Conservation (phyloP, 495 filamentous ascomycete genomes). For the Penicillium cosmopolitanum region DNA sequence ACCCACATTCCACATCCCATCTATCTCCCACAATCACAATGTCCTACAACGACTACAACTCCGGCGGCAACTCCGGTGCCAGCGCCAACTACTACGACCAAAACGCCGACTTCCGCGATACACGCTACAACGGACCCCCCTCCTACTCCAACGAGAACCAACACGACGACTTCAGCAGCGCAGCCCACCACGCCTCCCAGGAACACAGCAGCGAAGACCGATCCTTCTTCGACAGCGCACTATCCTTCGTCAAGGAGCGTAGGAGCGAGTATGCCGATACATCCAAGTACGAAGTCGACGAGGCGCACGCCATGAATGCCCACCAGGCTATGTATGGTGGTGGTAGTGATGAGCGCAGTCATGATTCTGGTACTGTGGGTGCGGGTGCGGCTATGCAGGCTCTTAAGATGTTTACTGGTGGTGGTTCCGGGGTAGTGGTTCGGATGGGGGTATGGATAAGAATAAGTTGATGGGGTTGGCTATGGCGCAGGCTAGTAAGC, state of each 20-base stretch:
- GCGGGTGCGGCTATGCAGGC: constrained; percentile 69
- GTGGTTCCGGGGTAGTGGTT: constrained; percentile 35
- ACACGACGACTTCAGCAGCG: constrained; percentile 50
- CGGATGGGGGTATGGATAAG: constrained; percentile 46
- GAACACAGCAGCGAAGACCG: constrained; percentile 43
- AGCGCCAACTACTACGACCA: constrained; percentile 25
- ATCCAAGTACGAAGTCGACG: constrained; percentile 54
- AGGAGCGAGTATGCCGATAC: constrained; percentile 30
- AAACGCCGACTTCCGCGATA: constrained; percentile 14
- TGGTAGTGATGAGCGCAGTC: constrained; percentile 32
- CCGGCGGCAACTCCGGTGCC: constrained; percentile 14
- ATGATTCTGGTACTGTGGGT: constrained; percentile 52
- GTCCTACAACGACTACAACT: constrained; percentile 15
- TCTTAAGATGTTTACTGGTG: constrained; percentile 64
- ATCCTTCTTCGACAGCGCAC: constrained; percentile 51
- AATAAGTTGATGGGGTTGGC: constrained; percentile 68
- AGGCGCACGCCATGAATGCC: constrained; percentile 55
- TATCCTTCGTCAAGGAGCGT: constrained; percentile 52
- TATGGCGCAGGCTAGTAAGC: constrained; percentile 67
- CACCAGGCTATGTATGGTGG: constrained; percentile 61
- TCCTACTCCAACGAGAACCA: constrained; percentile 24
- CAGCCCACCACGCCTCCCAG: constrained; percentile 49
- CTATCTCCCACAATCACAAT: not conserved
- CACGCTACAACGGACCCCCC: constrained; percentile 9
- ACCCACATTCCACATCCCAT: not conserved